Evolutionary conservation across 208 protist species (phyloP), one percentile per base, ranked within the genome.

Genomic region (Vickermania spadyakhi): DNA sequence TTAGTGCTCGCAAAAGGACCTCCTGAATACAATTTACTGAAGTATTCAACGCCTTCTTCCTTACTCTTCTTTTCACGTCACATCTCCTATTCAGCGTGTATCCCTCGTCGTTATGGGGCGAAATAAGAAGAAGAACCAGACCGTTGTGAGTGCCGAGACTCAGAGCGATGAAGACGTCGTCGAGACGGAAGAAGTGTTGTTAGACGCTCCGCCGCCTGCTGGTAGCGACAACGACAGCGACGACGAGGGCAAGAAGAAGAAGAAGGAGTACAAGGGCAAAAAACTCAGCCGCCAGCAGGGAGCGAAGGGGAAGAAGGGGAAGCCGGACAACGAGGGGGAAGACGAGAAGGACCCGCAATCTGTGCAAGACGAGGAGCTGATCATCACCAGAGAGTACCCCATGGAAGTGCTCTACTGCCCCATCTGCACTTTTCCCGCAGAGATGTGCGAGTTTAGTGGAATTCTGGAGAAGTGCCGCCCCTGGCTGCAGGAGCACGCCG

Each of bases 371-470:
- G 75, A 78, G 14, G 67, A 65, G 18, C 41, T 74, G 13, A 30
- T 59, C 2, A 63, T 79, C 30, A 76, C 72, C 28, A 70, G 73
- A 0, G 56, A 77, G 52, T 59, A 60, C 14, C 75, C 88, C 5
- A 74, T 95, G 23, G 58, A 86, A 54, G 87, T 96, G 41, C 70
- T 89, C 21, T 96, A 96, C 76, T 96, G 91, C 68, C 88, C 91
- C 18, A 79, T 86, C 25, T 96, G 91, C 71, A 94, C 79, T 30
- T 94, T 96, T 36, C 91, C 91, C 0, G 84, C 87, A 0, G 91
- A 96, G 67, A 87, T 89, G 75, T 96, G 91, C 61, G 91, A 95
- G 77, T 96, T 87, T 72, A 80, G 79, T 59, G 91, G 91, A 7
- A 88, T 92, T 75, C 80, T 92, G 67, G 86, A 96, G 26, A 86